Evolutionary conservation across 495 filamentous ascomycete genomes (phyloP).

Genomic region (Staphylotrichum tortipilum): DNA sequence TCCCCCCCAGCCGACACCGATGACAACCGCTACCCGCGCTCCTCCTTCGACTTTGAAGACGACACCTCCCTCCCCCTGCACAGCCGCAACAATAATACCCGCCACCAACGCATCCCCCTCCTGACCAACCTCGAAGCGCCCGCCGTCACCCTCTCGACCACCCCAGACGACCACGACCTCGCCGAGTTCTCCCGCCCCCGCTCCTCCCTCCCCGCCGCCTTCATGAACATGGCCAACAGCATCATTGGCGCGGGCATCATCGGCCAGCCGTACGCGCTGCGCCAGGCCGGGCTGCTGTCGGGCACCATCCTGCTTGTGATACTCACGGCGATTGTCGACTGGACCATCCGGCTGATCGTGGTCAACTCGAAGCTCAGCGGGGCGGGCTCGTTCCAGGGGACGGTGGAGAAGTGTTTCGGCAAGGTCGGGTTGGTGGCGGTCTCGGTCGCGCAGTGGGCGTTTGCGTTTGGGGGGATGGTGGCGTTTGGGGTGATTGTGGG

Average conservation of each 20-base stretch:
- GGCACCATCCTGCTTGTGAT: conserved; percentile 69
- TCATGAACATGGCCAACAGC: conserved; percentile 99
- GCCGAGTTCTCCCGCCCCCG: conserved; percentile 40
- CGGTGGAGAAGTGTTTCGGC: conserved; percentile 90
- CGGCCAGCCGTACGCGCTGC: conserved; percentile 90
- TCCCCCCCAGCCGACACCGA: conserved; percentile 17
- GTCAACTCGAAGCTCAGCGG: conserved; percentile 92
- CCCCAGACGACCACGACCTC: conserved; percentile 31
- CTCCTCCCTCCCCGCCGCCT: conserved; percentile 44
- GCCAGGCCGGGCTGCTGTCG: conserved; percentile 74
- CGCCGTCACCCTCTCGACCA: conserved; percentile 67
- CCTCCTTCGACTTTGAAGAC: conserved; percentile 32
- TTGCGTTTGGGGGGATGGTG: conserved; percentile 97
- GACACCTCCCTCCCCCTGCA: conserved; percentile 28
- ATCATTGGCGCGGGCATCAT: conserved; percentile 99
- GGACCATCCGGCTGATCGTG: conserved; percentile 95
- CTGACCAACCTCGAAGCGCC: conserved; percentile 83
- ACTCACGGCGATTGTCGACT: conserved; percentile 81
- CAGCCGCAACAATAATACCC: background rate
- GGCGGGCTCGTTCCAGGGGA: conserved; percentile 85
- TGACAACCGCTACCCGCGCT: conserved; percentile 31
- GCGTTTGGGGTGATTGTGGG: conserved; percentile 97
- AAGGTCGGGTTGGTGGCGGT: conserved; percentile 81
- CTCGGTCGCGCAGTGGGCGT: conserved; percentile 87
- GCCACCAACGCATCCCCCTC: conserved; percentile 56